Conservation (phyloP, 148 eudicot species). For the Vaccinium corymbosum region DNA sequence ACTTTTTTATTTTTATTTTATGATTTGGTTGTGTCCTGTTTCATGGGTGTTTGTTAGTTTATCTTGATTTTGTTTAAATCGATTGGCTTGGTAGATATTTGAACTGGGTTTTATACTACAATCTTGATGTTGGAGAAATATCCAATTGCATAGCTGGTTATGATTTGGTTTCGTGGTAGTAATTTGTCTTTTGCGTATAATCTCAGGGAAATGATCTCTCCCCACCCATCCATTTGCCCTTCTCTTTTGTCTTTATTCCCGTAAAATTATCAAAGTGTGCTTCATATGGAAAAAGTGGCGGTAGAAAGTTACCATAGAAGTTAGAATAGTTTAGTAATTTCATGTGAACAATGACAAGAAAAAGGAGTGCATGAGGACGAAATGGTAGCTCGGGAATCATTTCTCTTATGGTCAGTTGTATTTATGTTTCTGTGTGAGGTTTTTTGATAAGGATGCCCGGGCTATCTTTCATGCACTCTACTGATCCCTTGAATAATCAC, state of each 20-base stretch:
- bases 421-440: background rate
- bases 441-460: background rate
- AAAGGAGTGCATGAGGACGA: too few species aligned
- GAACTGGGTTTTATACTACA: background rate
- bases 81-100: background rate
- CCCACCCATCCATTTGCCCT: too few species aligned
- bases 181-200: background rate
- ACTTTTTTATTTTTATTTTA: background rate
- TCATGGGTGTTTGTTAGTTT: slow-evolving; percentile 1
- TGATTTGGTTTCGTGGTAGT: background rate
- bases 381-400: too few species aligned
- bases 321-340: too few species aligned
- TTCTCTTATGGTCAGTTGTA: background rate
- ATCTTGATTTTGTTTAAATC: background rate
- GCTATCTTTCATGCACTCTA: background rate
- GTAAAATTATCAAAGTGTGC: too few species aligned
- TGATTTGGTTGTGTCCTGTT: background rate
- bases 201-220: too few species aligned
- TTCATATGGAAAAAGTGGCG: too few species aligned
- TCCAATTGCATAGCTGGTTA: background rate
- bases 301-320: too few species aligned
- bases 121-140: background rate
- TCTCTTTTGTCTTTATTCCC: too few species aligned
- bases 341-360: too few species aligned
- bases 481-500: background rate